Evolutionary conservation across 176 grass and related monocot species (phyloP).

Genomic region (Metroxylon sagu): DNA sequence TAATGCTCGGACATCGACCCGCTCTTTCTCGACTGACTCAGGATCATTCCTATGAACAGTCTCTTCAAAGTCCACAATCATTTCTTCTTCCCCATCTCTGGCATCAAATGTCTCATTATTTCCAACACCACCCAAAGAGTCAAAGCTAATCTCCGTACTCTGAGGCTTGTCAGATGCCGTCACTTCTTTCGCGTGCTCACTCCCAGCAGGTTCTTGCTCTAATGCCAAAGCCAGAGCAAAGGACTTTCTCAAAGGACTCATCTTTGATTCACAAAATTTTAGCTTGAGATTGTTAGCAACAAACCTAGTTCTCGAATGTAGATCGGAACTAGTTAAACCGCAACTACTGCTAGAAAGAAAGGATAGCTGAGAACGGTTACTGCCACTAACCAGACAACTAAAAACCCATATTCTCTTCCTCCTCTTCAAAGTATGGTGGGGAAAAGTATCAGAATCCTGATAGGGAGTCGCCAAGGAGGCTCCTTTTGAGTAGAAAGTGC

Average conservation of each 20-base stretch:
- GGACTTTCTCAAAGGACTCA: background rate
- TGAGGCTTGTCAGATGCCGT: background rate
- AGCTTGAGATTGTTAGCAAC: background rate
- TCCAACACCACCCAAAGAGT: background rate
- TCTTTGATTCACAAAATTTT: background rate
- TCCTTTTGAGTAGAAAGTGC: background rate
- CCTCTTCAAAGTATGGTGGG: background rate
- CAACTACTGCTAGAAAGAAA: background rate
- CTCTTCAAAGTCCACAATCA: background rate
- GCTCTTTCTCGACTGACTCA: slow-evolving; percentile 3
- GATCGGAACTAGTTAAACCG: background rate
- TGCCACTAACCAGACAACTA: background rate
- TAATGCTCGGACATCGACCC: slow-evolving; percentile 48
- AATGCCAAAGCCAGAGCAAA: slow-evolving; percentile 6
- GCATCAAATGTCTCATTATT: background rate
- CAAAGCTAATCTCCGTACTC: background rate
- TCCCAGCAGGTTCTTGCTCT: slow-evolving; percentile 10
- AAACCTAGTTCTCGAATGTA: background rate
- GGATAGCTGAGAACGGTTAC: background rate
- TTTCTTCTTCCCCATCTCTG: background rate
- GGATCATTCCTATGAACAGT: background rate
- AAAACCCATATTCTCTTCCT: background rate
- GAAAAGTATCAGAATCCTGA: slow-evolving; percentile 6
- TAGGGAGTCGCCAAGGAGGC: background rate
- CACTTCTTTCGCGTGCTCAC: background rate